These are phyloP conservation scores for Lojkania enalia DNA, from an alignment of 2,329 filamentous ascomycete genomes.

Conservation along the genomic window DNA sequence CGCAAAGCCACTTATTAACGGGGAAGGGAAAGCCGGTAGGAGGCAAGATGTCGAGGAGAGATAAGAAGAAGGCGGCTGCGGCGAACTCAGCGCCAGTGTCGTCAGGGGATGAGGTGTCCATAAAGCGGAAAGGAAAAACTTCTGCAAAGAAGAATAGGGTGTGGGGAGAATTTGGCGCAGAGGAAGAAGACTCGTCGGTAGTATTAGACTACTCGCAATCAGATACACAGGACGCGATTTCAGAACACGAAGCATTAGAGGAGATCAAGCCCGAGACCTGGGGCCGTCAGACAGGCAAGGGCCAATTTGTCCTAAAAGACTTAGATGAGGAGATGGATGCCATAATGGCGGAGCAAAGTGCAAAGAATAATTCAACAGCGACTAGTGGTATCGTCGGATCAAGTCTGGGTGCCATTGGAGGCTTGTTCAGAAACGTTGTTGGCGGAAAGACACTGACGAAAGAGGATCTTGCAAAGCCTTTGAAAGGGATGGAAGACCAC, in stretches of 20 bases:
- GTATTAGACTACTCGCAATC: conserved; percentile 85
- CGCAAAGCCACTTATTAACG: conserved; percentile 67
- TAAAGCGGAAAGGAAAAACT: conserved; percentile 61
- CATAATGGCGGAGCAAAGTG: conserved; percentile 81
- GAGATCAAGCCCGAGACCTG: conserved; percentile 77
- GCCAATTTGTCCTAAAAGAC: conserved; percentile 92
- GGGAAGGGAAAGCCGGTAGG: conserved; percentile 76
- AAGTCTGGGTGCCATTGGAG: conserved; percentile 79
- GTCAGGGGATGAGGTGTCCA: conserved; percentile 78
- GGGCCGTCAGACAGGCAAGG: conserved; percentile 82
- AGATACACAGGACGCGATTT: conserved; percentile 54
- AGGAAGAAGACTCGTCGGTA: conserved; percentile 76
- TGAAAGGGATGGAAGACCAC: conserved; percentile 96
- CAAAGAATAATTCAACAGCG: conserved; percentile 47
- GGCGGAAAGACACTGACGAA: conserved; percentile 91
- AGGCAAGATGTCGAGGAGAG: conserved; percentile 77
- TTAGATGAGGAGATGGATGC: conserved; percentile 90
- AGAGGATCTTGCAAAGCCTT: conserved; percentile 84
- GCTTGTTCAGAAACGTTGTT: conserved; percentile 91
- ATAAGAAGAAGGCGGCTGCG: conserved; percentile 67
- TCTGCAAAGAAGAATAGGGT: conserved; percentile 80
- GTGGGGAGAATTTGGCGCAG: conserved; percentile 91
- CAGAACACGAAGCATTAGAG: conserved; percentile 66
- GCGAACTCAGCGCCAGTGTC: conserved; percentile 65
- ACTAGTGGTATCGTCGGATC: conserved; percentile 69